phyloP scores from a whole-genome alignment of 345 rosid genomes.

The Hypericum perforatum region DNA sequence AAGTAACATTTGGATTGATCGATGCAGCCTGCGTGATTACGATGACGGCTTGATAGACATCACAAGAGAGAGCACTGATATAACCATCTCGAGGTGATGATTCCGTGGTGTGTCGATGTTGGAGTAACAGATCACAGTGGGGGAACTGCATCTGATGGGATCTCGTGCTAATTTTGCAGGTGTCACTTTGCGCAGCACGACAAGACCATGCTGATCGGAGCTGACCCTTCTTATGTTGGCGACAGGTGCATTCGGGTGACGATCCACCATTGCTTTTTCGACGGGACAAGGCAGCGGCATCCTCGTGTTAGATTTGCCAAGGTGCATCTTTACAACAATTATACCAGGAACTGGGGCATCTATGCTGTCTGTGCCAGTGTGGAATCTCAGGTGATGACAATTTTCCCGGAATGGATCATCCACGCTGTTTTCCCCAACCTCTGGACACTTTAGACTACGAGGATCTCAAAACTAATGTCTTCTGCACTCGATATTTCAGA shows the following conservation, averaged over 20 bases:
- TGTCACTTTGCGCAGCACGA: conserved; percentile 77
- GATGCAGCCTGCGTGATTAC: conserved; percentile 80
- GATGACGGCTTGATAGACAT: conserved; percentile 92
- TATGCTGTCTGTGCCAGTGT: conserved; percentile 94
- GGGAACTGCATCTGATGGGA: background rate
- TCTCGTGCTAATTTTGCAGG: conserved; percentile 31
- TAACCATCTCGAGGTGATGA: conserved; percentile 71
- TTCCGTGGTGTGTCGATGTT: background rate
- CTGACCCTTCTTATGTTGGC: conserved; percentile 57
- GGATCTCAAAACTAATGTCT: background rate
- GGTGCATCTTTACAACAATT: conserved; percentile 82
- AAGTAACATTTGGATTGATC: conserved; percentile 79
- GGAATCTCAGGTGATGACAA: conserved; percentile 60
- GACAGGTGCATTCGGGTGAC: conserved; percentile 84
- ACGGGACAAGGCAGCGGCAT: conserved; percentile 79
- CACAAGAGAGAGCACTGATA: conserved; percentile 86
- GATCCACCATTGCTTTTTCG: conserved; percentile 93
- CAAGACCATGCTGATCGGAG: conserved; percentile 86
- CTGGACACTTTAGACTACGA: too few relatives aligned
- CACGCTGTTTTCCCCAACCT: background rate
- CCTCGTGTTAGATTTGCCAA: conserved; percentile 90
- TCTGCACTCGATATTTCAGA: conserved; percentile 26
- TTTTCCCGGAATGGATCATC: background rate
- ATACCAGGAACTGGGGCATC: conserved; percentile 80
- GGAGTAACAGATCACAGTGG: background rate